Conservation (phyloP, 495 filamentous ascomycete genomes). For the Penicillium desertorum region DNA sequence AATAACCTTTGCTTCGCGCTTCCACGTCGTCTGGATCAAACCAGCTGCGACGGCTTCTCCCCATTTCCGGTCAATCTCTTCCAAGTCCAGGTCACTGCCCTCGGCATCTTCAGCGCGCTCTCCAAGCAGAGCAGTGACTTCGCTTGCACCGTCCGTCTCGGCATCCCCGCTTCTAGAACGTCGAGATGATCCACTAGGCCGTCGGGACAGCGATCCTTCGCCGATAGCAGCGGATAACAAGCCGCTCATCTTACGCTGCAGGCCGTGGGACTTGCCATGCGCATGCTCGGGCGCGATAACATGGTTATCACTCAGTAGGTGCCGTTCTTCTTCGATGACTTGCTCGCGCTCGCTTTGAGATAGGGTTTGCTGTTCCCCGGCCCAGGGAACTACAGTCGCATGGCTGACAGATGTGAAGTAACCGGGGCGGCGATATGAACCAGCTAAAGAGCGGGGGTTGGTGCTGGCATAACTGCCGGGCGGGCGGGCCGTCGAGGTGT, state of each 20-base stretch:
- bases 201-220: conserved; percentile 13
- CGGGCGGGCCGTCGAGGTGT: conserved; percentile 48
- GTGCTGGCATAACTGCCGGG: conserved; percentile 37
- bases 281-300: conserved; percentile 65
- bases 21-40: conserved; percentile 79
- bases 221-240: conserved; percentile 25
- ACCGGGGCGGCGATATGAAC: conserved; percentile 67
- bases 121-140: conserved; percentile 53
- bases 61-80: conserved; percentile 64
- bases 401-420: conserved; percentile 61
- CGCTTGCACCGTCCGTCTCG: conserved; percentile 29
- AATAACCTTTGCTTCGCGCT: conserved; percentile 72
- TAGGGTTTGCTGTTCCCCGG: conserved; percentile 49
- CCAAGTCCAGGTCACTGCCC: conserved; percentile 33
- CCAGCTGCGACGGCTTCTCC: conserved; percentile 73
- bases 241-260: conserved; percentile 33
- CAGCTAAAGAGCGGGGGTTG: conserved; percentile 57
- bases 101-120: conserved; percentile 17
- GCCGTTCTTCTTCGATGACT: conserved; percentile 70
- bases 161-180: conserved; percentile 22
- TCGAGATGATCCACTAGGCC: conserved; percentile 12
- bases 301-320: conserved; percentile 74
- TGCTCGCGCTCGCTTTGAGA: conserved; percentile 61
- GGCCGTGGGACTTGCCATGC: conserved; percentile 26
- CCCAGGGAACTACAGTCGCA: conserved; percentile 46